Conservation (phyloP, 139 green algal species). For the Haematococcus lacustris region DNA sequence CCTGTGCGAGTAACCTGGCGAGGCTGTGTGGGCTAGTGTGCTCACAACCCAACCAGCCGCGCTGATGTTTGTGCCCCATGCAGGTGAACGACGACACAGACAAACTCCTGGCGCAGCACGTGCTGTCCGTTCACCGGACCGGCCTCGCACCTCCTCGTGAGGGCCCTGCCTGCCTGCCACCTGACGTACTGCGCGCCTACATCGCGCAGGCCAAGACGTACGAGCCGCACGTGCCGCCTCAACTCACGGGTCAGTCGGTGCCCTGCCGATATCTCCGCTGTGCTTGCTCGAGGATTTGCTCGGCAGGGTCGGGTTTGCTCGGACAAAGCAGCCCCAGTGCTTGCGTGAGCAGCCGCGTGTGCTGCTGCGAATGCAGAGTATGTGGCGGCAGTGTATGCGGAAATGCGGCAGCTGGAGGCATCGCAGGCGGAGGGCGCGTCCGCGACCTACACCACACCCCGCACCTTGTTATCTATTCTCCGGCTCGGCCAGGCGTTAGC, state of each 20-base stretch:
- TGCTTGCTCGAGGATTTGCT: too few species aligned
- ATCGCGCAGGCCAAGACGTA: slow-evolving; percentile 70
- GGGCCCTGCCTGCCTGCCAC: slow-evolving; percentile 38
- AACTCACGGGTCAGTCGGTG: slow-evolving; percentile 68
- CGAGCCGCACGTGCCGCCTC: slow-evolving; percentile 65
- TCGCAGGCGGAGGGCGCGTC: slow-evolving; percentile 26
- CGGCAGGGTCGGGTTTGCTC: too few species aligned
- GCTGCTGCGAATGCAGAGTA: slow-evolving; percentile 76
- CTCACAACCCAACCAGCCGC: too few species aligned
- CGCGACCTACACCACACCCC: slow-evolving; percentile 85
- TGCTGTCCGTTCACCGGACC: slow-evolving; percentile 81
- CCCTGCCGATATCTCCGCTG: too few species aligned
- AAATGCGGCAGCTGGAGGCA: slow-evolving; percentile 73
- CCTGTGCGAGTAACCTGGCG: too few species aligned
- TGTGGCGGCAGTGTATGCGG: slow-evolving; percentile 77
- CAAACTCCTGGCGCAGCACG: slow-evolving; percentile 76
- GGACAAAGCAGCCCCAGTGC: too few species aligned
- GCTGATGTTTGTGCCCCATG: too few species aligned
- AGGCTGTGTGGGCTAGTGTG: too few species aligned
- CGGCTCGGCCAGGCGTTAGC: slow-evolving; percentile 71
- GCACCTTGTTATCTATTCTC: slow-evolving; percentile 94
- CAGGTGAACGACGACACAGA: slow-evolving; percentile 56
- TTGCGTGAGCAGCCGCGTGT: too few species aligned
- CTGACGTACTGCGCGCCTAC: slow-evolving; percentile 76
- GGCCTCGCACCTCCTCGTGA: not conserved